These are phyloP conservation scores for Sedum album DNA, from an alignment of 164 flowering plant genomes.

Conservation along the genomic window DNA sequence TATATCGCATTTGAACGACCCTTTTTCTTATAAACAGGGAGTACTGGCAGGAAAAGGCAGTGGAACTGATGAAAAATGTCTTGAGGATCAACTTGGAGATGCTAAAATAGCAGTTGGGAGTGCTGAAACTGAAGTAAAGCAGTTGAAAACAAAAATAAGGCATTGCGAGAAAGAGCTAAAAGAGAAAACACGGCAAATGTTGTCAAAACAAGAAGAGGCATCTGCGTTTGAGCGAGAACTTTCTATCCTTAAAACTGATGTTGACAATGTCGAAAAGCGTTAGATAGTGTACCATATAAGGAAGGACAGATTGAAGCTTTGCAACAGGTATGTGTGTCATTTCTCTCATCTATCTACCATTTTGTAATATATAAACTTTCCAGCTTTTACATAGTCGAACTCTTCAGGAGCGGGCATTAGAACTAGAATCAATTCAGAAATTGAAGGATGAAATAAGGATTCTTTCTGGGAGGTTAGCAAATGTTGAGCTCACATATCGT, in stretches of 20 bases:
- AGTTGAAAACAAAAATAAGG: slow-evolving; percentile 61
- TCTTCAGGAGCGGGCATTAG: slow-evolving; percentile 59
- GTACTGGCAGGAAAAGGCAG: slow-evolving; percentile 89
- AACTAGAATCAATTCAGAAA: slow-evolving; percentile 60
- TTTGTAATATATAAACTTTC: background rate
- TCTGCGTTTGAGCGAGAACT: slow-evolving; percentile 69
- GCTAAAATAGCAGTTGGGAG: slow-evolving; percentile 87
- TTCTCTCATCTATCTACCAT: background rate
- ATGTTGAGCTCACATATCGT: slow-evolving; percentile 65
- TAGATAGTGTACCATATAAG: slow-evolving; percentile 59
- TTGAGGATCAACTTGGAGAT: slow-evolving; percentile 88
- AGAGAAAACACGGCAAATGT: slow-evolving; percentile 56
- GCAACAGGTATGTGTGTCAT: slow-evolving; percentile 56
- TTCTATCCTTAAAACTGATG: slow-evolving; percentile 40
- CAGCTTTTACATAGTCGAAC: slow-evolving; percentile 1
- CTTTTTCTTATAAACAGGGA: slow-evolving; percentile 41
- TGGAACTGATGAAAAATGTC: slow-evolving; percentile 90
- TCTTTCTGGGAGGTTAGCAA: slow-evolving; percentile 58
- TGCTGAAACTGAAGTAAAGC: slow-evolving; percentile 81
- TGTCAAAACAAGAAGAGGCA: slow-evolving; percentile 77
- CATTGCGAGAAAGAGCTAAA: slow-evolving; percentile 76
- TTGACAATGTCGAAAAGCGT: slow-evolving; percentile 43
- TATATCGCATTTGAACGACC: background rate
- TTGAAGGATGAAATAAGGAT: slow-evolving; percentile 60
- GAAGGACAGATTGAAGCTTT: slow-evolving; percentile 80